Conservation (phyloP, 2,329 filamentous ascomycete species). For the Lachnellula suecica region DNA sequence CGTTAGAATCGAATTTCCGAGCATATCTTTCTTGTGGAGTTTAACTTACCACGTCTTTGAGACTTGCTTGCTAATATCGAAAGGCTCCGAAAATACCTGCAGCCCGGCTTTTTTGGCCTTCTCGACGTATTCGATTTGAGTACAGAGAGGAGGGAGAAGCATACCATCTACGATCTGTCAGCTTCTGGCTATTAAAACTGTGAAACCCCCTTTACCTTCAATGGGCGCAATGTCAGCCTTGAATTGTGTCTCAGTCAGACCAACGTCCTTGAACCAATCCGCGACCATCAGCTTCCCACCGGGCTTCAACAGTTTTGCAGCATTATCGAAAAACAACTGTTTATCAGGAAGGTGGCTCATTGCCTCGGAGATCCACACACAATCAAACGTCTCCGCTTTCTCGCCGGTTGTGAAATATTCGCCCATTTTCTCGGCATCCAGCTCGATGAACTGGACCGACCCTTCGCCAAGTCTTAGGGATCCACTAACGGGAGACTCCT, state of each 20-base stretch:
- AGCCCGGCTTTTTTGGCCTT: constrained; percentile 50
- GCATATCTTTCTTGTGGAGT: constrained; percentile 1
- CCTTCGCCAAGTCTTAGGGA: constrained; percentile 41
- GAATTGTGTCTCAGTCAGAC: constrained; percentile 43
- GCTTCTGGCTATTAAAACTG: no score
- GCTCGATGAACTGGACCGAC: constrained; percentile 53
- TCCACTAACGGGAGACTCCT: constrained; percentile 8
- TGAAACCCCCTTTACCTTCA: constrained; percentile 51
- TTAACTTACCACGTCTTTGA: constrained; percentile 55
- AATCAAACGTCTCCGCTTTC: constrained; percentile 45
- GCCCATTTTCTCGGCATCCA: constrained; percentile 61
- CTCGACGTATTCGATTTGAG: constrained; percentile 51
- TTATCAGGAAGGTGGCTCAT: constrained; percentile 61
- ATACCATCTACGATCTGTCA: constrained; percentile 49
- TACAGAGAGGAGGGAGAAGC: constrained; percentile 57
- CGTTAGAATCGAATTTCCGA: not conserved
- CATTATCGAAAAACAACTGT: constrained; percentile 55
- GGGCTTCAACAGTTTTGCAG: constrained; percentile 44
- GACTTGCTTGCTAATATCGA: constrained; percentile 58
- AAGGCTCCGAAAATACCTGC: constrained; percentile 43
- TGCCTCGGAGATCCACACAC: constrained; percentile 62
- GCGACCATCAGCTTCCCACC: constrained; percentile 55
- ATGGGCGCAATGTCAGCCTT: constrained; percentile 57
- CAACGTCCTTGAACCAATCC: constrained; percentile 60
- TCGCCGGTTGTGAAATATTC: constrained; percentile 42